A percentile compares a stretch with the other conserved stretches of the same genome.
Conservation (phyloP, 768 basidiomycete species). For the Auriscalpium microsporum region DNA sequence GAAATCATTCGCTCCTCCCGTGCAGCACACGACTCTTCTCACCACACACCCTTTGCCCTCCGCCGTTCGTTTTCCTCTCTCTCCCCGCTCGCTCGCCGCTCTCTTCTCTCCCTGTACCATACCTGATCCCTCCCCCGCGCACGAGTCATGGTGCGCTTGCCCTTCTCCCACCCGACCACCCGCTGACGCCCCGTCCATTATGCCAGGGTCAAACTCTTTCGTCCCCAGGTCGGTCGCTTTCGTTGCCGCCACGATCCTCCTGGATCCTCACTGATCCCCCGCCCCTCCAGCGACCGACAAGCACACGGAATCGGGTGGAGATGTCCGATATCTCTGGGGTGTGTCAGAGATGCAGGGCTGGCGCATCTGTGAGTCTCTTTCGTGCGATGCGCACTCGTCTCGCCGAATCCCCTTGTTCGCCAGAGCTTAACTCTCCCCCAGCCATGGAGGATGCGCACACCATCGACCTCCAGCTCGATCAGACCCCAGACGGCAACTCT, state of each 20-base stretch:
- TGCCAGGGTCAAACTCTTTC: slow-evolving; percentile 86
- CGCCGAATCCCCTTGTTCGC: background rate
- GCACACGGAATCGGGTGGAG: slow-evolving; percentile 61
- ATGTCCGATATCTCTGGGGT: slow-evolving; percentile 64
- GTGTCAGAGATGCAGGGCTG: slow-evolving; percentile 99
- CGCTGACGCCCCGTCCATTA: slow-evolving; percentile 6
- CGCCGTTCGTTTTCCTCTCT: background rate
- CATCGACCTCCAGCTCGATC: slow-evolving; percentile 60
- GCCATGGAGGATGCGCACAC: slow-evolving; percentile 98
- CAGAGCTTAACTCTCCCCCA: slow-evolving; percentile 27
- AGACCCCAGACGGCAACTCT: slow-evolving; percentile 41
- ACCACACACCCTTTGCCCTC: background rate
- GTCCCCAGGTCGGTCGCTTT: slow-evolving; percentile 49
- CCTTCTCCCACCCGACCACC: background rate
- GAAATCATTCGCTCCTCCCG: too few species aligned
- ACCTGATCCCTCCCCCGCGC: background rate
- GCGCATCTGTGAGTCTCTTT: slow-evolving; percentile 77
- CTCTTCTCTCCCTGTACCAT: background rate
- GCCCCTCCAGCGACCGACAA: slow-evolving; percentile 64
- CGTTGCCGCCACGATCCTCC: background rate
- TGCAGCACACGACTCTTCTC: background rate
- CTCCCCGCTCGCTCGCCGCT: background rate
- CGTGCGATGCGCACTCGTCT: background rate
- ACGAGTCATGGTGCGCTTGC: background rate
- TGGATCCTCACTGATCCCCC: background rate